Evolutionary conservation across 2,329 filamentous ascomycete species (phyloP), one percentile per base, ranked within the genome.

Genomic region (Beauveria rudraprayagi): DNA sequence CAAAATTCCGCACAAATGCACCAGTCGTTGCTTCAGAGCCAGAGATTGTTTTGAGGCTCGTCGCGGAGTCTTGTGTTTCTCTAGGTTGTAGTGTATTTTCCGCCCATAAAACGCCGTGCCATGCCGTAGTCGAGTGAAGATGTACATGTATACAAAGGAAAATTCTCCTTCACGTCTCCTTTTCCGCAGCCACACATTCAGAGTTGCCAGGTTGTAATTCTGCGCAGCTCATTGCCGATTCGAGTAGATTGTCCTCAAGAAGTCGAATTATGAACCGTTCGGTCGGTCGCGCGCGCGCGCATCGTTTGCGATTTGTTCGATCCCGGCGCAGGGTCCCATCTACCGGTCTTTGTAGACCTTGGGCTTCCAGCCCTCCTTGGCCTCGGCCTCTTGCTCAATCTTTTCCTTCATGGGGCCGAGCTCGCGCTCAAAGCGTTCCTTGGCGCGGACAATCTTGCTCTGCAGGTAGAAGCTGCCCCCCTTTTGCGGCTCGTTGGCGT

Each of bases 391-490:
- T 69, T 85, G 80, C 67, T 87, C 85, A 16, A 83, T 82, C 71
- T 87, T 86, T 71, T 90, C 87, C 69, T 86, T 80, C 63, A 87
- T 83, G 62, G 89, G 86, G 65, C 86, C 82, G 46, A 94, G 78
- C 76, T 99, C 93, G 69, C 88, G 82, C 78, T 97, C 93, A 77
- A 99, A 89, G 65, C 94, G 82, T 77, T 99, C 93, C 69, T 93
- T 85, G 62, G 94, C 94, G 64, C 94, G 83, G 67, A 97, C 77
- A 60, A 99, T 86, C 78, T 99, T 99, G 81, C 93, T 97, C 77
- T 99, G 94, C 54, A 99, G 81, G 76, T 99, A 99, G 77, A 99
- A 99, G 70, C 92, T 97, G 58, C 94, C 94, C 41, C 94, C 94
- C 71, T 96, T 96, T 75, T 95, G 83, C 11, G 94, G 93, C 66